Evolutionary conservation across 257 asterid genomes (phyloP), one percentile per base, ranked within the genome.

Genomic region (Scutellaria galericulata): DNA sequence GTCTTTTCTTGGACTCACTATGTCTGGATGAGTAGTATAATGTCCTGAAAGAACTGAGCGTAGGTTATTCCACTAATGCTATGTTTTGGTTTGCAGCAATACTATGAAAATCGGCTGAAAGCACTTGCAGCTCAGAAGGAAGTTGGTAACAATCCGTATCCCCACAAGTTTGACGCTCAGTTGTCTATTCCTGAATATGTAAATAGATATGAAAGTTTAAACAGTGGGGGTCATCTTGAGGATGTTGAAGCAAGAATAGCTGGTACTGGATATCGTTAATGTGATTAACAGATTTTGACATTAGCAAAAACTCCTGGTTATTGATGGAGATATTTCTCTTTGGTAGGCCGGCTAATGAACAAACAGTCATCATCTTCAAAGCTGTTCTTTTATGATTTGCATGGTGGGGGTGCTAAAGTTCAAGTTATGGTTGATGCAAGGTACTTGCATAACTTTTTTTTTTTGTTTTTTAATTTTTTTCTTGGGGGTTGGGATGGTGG

Each of bases 391-490:
- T 93, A 93, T 62, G 97, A 90, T 76, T 76, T 93, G 46, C 96
- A 93, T 54, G 95, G 93, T 1, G 84, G 82, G 39, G 95, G 95
- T 76, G 89, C 90, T 76, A 93, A 93, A 77, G 93, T 93, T 64
- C 98, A 93, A 81, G 85, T 89, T 59, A 87, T 93, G 93, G 77
- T 96, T 61, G 93, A 89, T 83, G 93, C 95, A 22, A 90, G 92
- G 97, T 90, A 80, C 55, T 54, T 65, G 8, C 13, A 14, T 61
- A 22, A 12, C 24, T 55, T 55, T 42, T 42, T 66, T 37, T 35
- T 24, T 22, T 22, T 22, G 1, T 22, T 22, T 24, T 24, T 24
- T 24, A 24, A 24, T 24, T 31, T 3, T 31, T 31, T 31, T 31
- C 37, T 31, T 2, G 5, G 37, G 37, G 37, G 37, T 31, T 31